Evolutionary conservation across 352 stramenopile species (phyloP), one percentile per base, ranked within the genome.

Genomic region (Pythium apleroticum): DNA sequence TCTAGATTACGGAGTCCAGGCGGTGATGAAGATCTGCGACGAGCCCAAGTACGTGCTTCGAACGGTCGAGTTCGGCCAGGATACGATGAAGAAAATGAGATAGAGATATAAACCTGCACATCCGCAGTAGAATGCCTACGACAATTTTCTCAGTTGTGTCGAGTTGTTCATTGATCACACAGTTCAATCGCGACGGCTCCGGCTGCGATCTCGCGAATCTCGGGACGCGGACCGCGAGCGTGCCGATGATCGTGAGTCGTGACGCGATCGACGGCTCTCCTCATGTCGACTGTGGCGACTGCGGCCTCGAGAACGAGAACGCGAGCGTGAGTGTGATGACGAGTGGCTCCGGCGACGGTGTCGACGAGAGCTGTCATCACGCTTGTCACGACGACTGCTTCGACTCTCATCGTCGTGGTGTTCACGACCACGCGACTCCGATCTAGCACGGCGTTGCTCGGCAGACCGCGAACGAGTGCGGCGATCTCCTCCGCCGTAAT

Each of bases 1-100:
- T 22, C 69, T 96, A 60, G 86, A 94, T 77, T 96, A 96, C 39
- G 87, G 87, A n/a, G 87, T 96, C 15, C 87, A 96, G 65, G 87
- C 86, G 4, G 87, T 96, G 41, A 95, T 95, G 87, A 95, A 95
- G 70, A 92, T 95, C 27, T 78, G 81, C 28, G 84, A 93, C 56
- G 87, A 93, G 60, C 87, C 87, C 28, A 91, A 95, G 78, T 93
- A 95, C 58, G 80, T 91, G 49, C 70, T 95, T 33, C 84, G 86
- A 35, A 95, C 87, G 41, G 81, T 95, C 57, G 84, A 95, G 24
- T 93, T 95, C 57, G 62, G 49, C 20, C 49, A 63, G 39, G 46
- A 57, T 31, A 48, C 27, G 20, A 53, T 41, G 27, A 72, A 52
- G 39, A 56, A 57, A 65, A 59, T 65, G 58, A 63, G 57, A 59